Evolutionary conservation across 495 filamentous ascomycete species (phyloP), one percentile per base, ranked within the genome.

Genomic region (Hypoxylon cercidicola): DNA sequence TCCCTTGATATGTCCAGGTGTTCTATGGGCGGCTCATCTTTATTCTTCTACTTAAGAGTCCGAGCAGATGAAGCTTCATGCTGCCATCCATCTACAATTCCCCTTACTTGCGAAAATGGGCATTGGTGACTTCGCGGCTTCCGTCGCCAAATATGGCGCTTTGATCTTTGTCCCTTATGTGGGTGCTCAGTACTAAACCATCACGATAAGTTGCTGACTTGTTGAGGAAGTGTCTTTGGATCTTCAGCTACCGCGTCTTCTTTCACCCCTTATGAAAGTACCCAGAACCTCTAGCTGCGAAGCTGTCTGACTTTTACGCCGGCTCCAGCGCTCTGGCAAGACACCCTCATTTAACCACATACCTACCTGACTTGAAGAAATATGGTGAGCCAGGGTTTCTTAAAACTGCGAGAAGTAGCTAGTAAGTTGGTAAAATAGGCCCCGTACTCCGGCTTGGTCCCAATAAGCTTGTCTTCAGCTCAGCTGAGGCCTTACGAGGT

Each of bases 221-320:
- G 15, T 43, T 20, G 18, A 9, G n/a, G 8, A 12, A 59, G 66
- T 44, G 57, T 23, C 45, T 58, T 43, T 19, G 37, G 13, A 39
- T 62, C 2, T 50, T 68, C 40, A 32, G 37, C 37, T 70, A 72
- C 16, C 45, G 62, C 10, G 7, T 64, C 9, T 57, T 54, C 7
- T 57, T 77, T n/a, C 72, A 78, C 51, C 75, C 76, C 1, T 57
- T 76, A 0, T 62, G 68, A n/a, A 55, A 76, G 48, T 86, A 83
- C 55, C 84, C 84, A 0, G 85, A 84, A 0, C 85, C 84, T 0
- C 65, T 79, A 10, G 39, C 80, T 0, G 80, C 76, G 13, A 78
- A 74, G 28, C 45, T 81, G 6, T 79, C 81, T 0, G 69, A 76
- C 39, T 70, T 73, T 39, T 78, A 81, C 56, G 49, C 58, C 4